Percentiles rank a stretch among this genome's conserved stretches.
phyloP scores from a whole-genome alignment of 805 yeast species.

The Pichia nanzhaoensis region DNA sequence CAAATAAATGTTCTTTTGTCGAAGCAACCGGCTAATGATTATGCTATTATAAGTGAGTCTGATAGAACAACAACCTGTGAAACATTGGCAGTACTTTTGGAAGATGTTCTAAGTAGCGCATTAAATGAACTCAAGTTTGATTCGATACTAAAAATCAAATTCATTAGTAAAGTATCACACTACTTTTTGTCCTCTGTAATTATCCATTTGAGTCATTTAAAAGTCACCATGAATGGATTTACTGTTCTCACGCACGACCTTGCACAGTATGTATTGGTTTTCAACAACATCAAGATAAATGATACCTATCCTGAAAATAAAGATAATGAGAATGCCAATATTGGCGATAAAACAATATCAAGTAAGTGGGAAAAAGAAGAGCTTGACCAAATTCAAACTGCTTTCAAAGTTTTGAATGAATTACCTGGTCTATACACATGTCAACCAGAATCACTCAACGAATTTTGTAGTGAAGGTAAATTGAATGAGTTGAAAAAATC shows the following conservation, averaged over 20 bases:
- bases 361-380: slow-evolving; percentile 37
- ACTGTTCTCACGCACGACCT: slow-evolving; percentile 75
- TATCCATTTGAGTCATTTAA: slow-evolving; percentile 67
- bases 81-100: slow-evolving; percentile 45
- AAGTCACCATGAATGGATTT: slow-evolving; percentile 78
- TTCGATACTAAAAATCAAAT: slow-evolving; percentile 18
- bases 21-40: slow-evolving; percentile 63
- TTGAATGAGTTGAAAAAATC: slow-evolving; percentile 57
- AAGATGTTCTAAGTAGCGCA: slow-evolving; percentile 33
- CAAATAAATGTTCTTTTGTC: slow-evolving; percentile 46
- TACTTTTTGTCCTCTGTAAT: slow-evolving; percentile 45
- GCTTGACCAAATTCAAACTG: slow-evolving; percentile 44
- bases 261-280: slow-evolving; percentile 53
- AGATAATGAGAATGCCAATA: background rate
- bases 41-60: slow-evolving; percentile 28
- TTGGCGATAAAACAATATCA: slow-evolving; percentile 28
- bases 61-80: slow-evolving; percentile 71
- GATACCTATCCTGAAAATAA: background rate
- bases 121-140: slow-evolving; percentile 28
- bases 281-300: slow-evolving; percentile 17
- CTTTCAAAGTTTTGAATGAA: slow-evolving; percentile 51
- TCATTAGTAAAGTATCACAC: slow-evolving; percentile 20
- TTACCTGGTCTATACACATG: slow-evolving; percentile 81
- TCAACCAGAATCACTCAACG: slow-evolving; percentile 69
- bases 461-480: slow-evolving; percentile 77